Evolutionary conservation across 306 rosid species (phyloP).

Genomic region (Acacia melanoxylon): DNA sequence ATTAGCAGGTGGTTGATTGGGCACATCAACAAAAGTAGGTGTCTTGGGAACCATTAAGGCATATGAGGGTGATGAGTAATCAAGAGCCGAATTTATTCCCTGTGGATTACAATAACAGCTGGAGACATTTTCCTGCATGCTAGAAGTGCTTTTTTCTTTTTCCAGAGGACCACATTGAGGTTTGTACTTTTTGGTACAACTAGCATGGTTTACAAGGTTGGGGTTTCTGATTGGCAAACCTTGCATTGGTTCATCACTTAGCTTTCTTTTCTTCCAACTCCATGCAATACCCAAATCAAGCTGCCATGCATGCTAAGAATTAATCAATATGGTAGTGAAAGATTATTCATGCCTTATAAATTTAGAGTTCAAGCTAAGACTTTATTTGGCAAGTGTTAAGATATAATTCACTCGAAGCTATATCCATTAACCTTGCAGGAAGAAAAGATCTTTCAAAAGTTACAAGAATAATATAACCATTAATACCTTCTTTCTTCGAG

Average conservation of each 20-base stretch:
- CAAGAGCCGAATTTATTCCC: neutral
- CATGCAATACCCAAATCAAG: slow-evolving; percentile 40
- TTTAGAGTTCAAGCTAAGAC: neutral
- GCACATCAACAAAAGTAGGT: neutral
- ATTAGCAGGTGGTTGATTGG: neutral
- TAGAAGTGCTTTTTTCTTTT: slow-evolving; percentile 11
- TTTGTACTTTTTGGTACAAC: slow-evolving; percentile 16
- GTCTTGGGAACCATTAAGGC: neutral
- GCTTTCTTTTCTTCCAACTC: slow-evolving; percentile 43
- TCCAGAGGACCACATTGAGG: slow-evolving; percentile 10
- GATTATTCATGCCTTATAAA: neutral
- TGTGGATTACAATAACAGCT: slow-evolving; percentile 8
- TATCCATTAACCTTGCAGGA: neutral
- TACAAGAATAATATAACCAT: neutral
- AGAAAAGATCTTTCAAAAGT: slow-evolving; percentile 2
- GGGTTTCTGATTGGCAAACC: neutral
- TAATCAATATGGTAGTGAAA: neutral
- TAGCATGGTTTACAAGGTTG: neutral
- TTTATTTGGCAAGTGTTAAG: neutral
- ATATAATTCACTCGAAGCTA: neutral
- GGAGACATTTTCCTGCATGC: neutral
- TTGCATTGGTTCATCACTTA: neutral
- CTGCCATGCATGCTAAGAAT: slow-evolving; percentile 26
- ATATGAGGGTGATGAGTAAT: neutral
- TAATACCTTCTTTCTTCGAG: slow-evolving; percentile 34